Evolutionary conservation across 2,329 filamentous ascomycete genomes (phyloP), one percentile per base, ranked within the genome.

Genomic region (Pseudocercospora macadamiae): DNA sequence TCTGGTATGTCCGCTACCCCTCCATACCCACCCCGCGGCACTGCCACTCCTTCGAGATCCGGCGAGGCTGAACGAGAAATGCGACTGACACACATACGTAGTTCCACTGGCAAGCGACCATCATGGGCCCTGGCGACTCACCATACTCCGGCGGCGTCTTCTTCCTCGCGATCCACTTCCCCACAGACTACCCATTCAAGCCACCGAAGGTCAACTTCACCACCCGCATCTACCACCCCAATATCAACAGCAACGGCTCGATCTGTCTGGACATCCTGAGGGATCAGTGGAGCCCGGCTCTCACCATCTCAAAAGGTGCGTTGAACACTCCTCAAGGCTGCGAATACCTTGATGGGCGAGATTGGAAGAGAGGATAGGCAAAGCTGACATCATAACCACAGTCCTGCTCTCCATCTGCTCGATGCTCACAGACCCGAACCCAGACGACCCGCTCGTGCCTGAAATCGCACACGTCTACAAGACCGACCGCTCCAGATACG

Each of bases 71-170:
- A 48, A 47, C 14, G 49, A 36, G 51, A 55, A 57, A 48, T 52
- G 37, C 51, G 51, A 56, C 54, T 61, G 45, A 63, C 57, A 54
- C 58, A 51, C 54, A 63, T 36, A 23, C 34, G 71, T 71, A 99
- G 93, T 99, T 99, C 77, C 95, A 97, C 87, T 99, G 95, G 95
- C 95, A 99, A 88, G 95, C 95, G 73, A 99, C 95, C 54, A 99
- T 99, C 77, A 99, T 99, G 95, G 95, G 95, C 80, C 95, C 95
- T 77, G 85, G 89, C 77, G 95, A 97, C 79, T 97, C 92, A 74
- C 95, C 95, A 77, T 99, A 97, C 84, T 91, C 93, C 51, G 93
- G 93, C 77, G 95, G 95, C 74, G 93, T 99, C 71, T 99, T 99
- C 86, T 99, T 99, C 87, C 86, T 99, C 68, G 89, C 90, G 70